Evolutionary conservation across 2,329 filamentous ascomycete genomes (phyloP), one percentile per base, ranked within the genome.

Genomic region (Aspergillus novofumigatus): DNA sequence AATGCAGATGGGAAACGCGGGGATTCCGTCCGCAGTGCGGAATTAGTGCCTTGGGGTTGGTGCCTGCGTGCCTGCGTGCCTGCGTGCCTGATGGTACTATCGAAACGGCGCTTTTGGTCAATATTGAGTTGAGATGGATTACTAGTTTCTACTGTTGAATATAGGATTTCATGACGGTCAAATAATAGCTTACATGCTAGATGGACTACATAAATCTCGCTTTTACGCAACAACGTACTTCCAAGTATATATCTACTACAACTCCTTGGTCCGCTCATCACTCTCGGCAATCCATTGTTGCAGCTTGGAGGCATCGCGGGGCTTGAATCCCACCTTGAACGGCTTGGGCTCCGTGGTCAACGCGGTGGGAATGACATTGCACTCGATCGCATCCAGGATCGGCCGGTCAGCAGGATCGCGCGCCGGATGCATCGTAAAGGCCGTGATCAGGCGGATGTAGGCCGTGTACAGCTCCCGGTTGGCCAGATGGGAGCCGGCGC

Each of bases 391-490:
- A 66, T 87, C 77, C 60, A 86, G 70, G 47, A 84, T 76, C 0
- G 85, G 83, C 9, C 72, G 70, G 59, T 85, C 82, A 2, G 69
- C 71, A 1, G 63, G 55, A 25, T 83, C 68, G 48, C 77, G 74
- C 0, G 81, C 75, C 0, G 80, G 76, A 2, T 78, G 72, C 55
- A 87, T 81, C 26, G 80, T 70, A 62, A 87, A 87, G 0, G 83
- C 83, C 0, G 78, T 81, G 58, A 87, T 81, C 42, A 87, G 71
- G 0, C 85, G 77, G 32, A 86, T 72, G 58, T 83, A 86, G 0
- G 82, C 82, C 1, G 82, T 84, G 71, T 81, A 88, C 0, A 87
- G 78, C 66, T 87, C 83, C 2, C 85, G 80, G 67, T 86, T 86
- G 3, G 82, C 86, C 8, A 88, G 77, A 62, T 86, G 85, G 1